These are phyloP conservation scores for Evansstolkia leycettana DNA, from an alignment of 495 filamentous ascomycete species.

Conservation along the genomic window DNA sequence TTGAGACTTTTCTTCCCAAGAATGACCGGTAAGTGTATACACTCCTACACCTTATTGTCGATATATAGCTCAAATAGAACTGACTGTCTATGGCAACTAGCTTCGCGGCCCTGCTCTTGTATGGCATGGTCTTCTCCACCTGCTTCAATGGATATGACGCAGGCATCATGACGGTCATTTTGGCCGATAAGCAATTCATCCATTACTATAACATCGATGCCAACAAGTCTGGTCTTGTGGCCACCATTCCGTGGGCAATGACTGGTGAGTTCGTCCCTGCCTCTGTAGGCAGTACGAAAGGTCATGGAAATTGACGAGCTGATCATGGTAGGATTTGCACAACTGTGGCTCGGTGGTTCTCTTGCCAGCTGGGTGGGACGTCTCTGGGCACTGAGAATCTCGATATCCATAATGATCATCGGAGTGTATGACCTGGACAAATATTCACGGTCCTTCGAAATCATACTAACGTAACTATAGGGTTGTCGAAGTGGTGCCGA, in stretches of 20 bases:
- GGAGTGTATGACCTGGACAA: too few relatives aligned
- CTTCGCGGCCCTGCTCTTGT: constrained; percentile 18
- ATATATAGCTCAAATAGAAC: too few relatives aligned
- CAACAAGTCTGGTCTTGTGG: constrained; percentile 17
- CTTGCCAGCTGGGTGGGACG: constrained; percentile 19
- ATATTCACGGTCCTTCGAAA: too few relatives aligned
- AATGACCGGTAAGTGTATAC: constrained; percentile 14
- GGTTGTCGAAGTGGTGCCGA: too few relatives aligned
- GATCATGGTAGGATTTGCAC: constrained; percentile 17
- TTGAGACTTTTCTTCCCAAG: constrained; percentile 17
- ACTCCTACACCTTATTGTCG: too few relatives aligned
- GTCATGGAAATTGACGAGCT: too few relatives aligned
- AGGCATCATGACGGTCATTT: constrained; percentile 26
- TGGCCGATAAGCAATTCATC: constrained; percentile 25
- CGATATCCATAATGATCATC: constrained; percentile 21
- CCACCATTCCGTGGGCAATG: constrained; percentile 25
- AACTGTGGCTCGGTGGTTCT: constrained; percentile 18
- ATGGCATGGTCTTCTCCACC: constrained; percentile 22
- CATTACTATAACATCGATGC: constrained; percentile 20
- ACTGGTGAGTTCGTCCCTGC: too few relatives aligned
- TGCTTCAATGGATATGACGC: constrained; percentile 31
- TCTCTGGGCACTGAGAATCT: constrained; percentile 21
- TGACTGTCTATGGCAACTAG: too few relatives aligned
- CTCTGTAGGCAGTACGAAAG: too few relatives aligned
- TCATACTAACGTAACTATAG: too few relatives aligned